These are phyloP conservation scores for Saccharomycopsis vini DNA, from an alignment of 805 yeast species.

Conservation along the genomic window DNA sequence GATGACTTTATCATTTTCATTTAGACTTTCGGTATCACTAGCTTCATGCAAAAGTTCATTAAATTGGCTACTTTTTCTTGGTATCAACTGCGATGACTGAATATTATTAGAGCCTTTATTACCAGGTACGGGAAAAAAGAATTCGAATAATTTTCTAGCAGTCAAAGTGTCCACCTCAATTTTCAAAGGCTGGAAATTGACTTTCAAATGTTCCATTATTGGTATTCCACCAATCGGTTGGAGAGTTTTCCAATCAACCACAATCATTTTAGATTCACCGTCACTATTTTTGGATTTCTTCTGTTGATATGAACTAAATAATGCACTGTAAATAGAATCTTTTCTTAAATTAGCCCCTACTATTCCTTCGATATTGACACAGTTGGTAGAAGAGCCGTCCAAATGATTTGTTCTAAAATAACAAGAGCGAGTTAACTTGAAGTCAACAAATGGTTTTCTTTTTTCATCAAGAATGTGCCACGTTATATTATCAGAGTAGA, in stretches of 20 bases:
- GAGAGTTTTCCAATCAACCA: conserved; percentile 44
- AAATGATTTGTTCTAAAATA: conserved; percentile 40
- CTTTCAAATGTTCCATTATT: conserved; percentile 41
- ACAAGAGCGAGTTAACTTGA: conserved; percentile 40
- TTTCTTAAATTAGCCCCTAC: conserved; percentile 46
- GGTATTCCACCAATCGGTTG: conserved; percentile 60
- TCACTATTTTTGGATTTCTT: background rate
- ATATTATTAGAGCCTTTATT: background rate
- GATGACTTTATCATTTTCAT: too few relatives aligned
- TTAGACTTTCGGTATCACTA: too few relatives aligned
- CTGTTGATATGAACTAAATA: conserved; percentile 34
- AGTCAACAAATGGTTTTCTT: conserved; percentile 41
- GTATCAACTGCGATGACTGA: too few relatives aligned
- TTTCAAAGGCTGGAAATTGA: conserved; percentile 44
- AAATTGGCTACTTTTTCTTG: background rate
- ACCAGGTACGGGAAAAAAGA: conserved; percentile 33
- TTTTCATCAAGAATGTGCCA: conserved; percentile 47
- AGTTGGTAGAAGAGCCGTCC: conserved; percentile 46
- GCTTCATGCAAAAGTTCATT: background rate
- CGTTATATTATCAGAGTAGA: conserved; percentile 45
- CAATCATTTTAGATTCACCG: conserved; percentile 24
- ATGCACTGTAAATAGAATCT: conserved; percentile 41
- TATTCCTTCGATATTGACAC: conserved; percentile 35
- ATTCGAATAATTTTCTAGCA: conserved; percentile 39
- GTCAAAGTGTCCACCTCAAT: conserved; percentile 50